phyloP scores from a whole-genome alignment of 768 basidiomycete species.

The Hygrophoropsis aurantiaca region DNA sequence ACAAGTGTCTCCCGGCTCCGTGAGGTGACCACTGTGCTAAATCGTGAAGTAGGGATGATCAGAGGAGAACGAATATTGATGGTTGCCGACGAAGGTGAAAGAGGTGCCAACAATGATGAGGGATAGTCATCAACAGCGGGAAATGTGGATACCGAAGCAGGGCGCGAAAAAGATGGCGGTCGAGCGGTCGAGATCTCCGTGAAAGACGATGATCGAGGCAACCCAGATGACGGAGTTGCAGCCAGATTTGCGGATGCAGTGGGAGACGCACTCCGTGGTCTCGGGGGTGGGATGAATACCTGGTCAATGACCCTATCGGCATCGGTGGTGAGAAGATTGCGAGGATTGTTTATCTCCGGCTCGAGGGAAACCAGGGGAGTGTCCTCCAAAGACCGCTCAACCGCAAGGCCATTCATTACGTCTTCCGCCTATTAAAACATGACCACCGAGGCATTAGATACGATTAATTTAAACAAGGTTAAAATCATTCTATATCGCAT shows the following conservation, averaged over 20 bases:
- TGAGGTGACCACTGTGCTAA: constrained; percentile 22
- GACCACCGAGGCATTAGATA: too few species aligned
- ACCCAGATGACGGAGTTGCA: background rate
- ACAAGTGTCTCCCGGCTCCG: constrained; percentile 25
- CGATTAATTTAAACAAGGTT: too few species aligned
- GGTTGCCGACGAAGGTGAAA: constrained; percentile 1
- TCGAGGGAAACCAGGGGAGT: background rate
- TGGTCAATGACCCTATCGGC: too few species aligned
- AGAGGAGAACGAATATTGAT: constrained; percentile 2
- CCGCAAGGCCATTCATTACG: background rate
- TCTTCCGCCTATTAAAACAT: too few species aligned
- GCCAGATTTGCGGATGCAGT: background rate
- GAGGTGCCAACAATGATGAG: background rate
- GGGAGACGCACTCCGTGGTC: constrained; percentile 1
- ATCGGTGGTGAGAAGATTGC: too few species aligned
- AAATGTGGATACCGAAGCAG: constrained; percentile 1
- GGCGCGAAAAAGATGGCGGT: background rate
- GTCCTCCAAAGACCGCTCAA: background rate
- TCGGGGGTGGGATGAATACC: background rate
- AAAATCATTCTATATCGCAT: constrained; percentile 29
- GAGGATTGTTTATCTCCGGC: too few species aligned
- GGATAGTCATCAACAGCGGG: background rate
- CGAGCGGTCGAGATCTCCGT: constrained; percentile 9
- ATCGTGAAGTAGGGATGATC: constrained; percentile 17
- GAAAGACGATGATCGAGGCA: background rate